phyloP scores from a whole-genome alignment of 2,329 filamentous ascomycete genomes.

The Bipolaris cookei region DNA sequence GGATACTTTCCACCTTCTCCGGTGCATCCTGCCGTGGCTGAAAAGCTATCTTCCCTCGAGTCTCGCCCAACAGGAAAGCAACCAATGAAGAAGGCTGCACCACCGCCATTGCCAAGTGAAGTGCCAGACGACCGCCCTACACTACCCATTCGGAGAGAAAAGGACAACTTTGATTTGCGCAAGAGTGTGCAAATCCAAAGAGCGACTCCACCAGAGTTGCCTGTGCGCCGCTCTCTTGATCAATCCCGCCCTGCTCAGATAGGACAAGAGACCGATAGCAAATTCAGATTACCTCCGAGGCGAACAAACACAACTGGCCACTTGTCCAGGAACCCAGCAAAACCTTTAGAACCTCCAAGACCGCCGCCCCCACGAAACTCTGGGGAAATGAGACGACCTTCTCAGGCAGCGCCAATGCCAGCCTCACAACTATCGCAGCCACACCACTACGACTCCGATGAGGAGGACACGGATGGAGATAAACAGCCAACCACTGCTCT shows the following conservation, averaged over 20 bases:
- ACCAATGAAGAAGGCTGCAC: conserved; percentile 25
- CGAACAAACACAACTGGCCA: conserved; percentile 40
- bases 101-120: conserved; percentile 32
- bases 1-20: conserved; percentile 45
- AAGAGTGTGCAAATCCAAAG: conserved; percentile 45
- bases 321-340: conserved; percentile 14
- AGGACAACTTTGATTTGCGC: conserved; percentile 43
- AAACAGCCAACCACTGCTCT: conserved; percentile 61
- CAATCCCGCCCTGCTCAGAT: conserved; percentile 36
- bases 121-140: conserved; percentile 56
- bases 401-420: conserved; percentile 20
- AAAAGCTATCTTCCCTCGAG: conserved; percentile 32
- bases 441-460: conserved; percentile 58
- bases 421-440: conserved; percentile 31
- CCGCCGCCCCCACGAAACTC: conserved; percentile 46
- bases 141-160: conserved; percentile 54
- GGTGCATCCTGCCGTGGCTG: conserved; percentile 39
- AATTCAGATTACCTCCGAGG: conserved; percentile 44
- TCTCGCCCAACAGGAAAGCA: conserved; percentile 26
- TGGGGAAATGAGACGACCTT: conserved; percentile 41
- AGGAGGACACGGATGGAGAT: conserved; percentile 48
- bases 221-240: conserved; percentile 47
- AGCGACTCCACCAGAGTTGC: conserved; percentile 40
- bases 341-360: conserved; percentile 41
- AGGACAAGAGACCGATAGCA: conserved; percentile 34